Evolutionary conservation across 768 basidiomycete species (phyloP), one percentile per base, ranked within the genome.

Genomic region (Collybia sp.): DNA sequence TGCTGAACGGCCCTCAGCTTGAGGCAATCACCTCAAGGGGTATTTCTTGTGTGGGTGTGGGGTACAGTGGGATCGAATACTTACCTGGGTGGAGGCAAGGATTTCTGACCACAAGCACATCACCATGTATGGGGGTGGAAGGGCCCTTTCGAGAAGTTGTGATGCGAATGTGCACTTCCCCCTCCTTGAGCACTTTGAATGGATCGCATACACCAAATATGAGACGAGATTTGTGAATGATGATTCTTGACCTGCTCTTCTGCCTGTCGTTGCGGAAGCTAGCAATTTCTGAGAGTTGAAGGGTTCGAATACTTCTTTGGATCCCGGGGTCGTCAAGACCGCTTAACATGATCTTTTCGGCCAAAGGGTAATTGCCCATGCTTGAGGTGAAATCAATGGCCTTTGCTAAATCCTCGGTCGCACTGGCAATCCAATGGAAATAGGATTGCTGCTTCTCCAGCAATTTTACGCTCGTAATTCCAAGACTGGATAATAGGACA

Each of bases 151-250:
- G 68, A 13, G 68, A 66, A 0, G 69, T 64, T 0, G 75, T 77
- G 30, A 85, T 73, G 2, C 82, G 71, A 15, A 85, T 73, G 53
- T 82, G 75, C 0, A 85, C 81, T 52, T 85, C 66, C 0, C 83
- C 83, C 56, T 83, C 82, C 43, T 73, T 71, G 32, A 85, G 63
- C 1, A 85, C 73, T 34, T 73, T 68, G 52, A 73, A 80, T 1
- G 83, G 83, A 58, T 86, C 83, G 50, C 82, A 85, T 11, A 86
- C 80, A 0, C 83, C 83, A 42, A 75, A 86, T 2, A 86, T 60
- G 2, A 80, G 65, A 17, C 83, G 71, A 5, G 82, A 83, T 51
- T 82, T 74, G 35, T 77, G 73, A 3, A 86, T 68, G 42, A 85
- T 72, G 66, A 83, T 82, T 41, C 81, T 67, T 5, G 77, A 71